These are phyloP conservation scores for Clarkia xantiana DNA, from an alignment of 345 rosid species.

Conservation along the genomic window DNA sequence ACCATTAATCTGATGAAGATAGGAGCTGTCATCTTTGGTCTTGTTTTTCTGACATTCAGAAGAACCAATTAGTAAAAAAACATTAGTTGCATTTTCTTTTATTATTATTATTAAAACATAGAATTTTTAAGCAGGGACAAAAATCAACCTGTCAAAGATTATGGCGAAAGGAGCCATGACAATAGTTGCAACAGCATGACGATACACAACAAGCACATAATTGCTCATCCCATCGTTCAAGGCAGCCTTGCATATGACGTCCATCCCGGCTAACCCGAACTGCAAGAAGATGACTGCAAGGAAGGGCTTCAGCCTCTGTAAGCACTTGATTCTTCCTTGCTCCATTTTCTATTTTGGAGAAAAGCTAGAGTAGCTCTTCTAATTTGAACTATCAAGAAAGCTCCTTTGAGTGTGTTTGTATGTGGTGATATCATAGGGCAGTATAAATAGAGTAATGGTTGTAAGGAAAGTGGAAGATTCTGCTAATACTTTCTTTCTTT, in stretches of 20 bases:
- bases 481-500: not conserved
- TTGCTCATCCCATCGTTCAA: conserved; percentile 75
- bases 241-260: conserved; percentile 61
- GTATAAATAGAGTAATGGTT: conserved; percentile 2
- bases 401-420: not conserved
- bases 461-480: conserved; percentile 3
- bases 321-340: conserved; percentile 1
- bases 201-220: conserved; percentile 70
- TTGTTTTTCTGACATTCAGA: conserved; percentile 6
- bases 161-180: conserved; percentile 67
- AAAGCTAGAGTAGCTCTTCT: not conserved
- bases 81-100: not conserved
- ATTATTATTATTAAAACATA: not conserved
- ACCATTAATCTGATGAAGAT: conserved; percentile 46
- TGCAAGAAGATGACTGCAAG: conserved; percentile 57
- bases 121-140: not conserved
- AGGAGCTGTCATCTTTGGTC: conserved; percentile 53
- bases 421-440: not conserved
- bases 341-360: conserved; percentile 1
- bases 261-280: conserved; percentile 84
- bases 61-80: too few species aligned
- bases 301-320: conserved; percentile 43
- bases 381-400: not conserved
- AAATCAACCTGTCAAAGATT: conserved; percentile 57
- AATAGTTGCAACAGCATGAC: conserved; percentile 70